These are phyloP conservation scores for Volvariella volvacea DNA, from an alignment of 1,284 basidiomycete genomes.

Conservation along the genomic window DNA sequence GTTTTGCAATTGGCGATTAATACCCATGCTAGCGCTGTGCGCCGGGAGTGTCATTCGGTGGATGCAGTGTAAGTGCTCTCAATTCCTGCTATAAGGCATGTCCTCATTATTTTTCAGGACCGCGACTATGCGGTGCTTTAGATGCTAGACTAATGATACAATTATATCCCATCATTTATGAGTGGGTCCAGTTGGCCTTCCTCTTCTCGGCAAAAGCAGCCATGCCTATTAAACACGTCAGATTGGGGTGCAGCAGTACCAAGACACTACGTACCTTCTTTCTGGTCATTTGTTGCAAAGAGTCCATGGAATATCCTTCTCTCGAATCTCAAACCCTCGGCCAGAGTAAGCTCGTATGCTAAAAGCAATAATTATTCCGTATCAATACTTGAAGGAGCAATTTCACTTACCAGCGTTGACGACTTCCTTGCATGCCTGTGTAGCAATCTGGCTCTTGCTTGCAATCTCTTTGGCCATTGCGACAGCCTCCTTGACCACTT, in stretches of 20 bases:
- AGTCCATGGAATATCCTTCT: slow-evolving; percentile 87
- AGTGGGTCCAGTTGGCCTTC: slow-evolving; percentile 76
- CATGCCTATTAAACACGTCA: slow-evolving; percentile 60
- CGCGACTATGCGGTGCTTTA: neutral
- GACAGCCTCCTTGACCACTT: slow-evolving; percentile 87
- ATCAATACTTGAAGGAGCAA: neutral
- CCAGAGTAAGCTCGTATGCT: slow-evolving; percentile 81
- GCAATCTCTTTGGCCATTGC: slow-evolving; percentile 79
- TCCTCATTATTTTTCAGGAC: slow-evolving; percentile 1
- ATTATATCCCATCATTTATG: slow-evolving; percentile 22
- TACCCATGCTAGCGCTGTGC: slow-evolving; percentile 23
- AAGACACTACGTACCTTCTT: slow-evolving; percentile 65
- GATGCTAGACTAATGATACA: neutral
- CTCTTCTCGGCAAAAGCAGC: slow-evolving; percentile 96
- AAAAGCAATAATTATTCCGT: slow-evolving; percentile 4
- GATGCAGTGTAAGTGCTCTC: slow-evolving; percentile 21
- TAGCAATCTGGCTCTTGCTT: slow-evolving; percentile 79
- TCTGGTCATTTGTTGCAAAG: slow-evolving; percentile 96
- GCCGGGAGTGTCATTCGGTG: slow-evolving; percentile 32
- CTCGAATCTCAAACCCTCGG: slow-evolving; percentile 85
- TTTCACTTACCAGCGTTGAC: slow-evolving; percentile 76
- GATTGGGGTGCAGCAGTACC: slow-evolving; percentile 5
- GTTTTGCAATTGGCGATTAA: neutral
- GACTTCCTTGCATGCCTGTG: slow-evolving; percentile 92
- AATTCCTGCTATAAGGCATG: neutral